These are phyloP conservation scores for Pilaira anomala DNA, from an alignment of 192 early-diverging fungal genomes.

Conservation along the genomic window DNA sequence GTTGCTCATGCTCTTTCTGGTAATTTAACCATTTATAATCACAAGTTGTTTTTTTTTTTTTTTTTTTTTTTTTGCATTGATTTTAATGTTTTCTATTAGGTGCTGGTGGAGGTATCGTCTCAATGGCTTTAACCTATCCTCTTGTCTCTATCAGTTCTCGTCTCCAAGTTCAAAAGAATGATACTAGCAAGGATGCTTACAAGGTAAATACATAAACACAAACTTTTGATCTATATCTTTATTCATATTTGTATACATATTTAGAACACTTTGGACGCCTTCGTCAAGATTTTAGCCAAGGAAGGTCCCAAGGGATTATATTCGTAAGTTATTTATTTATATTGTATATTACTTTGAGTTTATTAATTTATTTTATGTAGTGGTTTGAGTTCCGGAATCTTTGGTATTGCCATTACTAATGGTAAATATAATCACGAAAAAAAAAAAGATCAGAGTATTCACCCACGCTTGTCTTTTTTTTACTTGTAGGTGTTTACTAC, in stretches of 20 bases:
- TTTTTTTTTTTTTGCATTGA: background rate
- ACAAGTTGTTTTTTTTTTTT: background rate
- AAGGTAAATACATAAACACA: constrained; percentile 40
- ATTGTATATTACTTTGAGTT: background rate
- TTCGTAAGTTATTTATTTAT: constrained; percentile 56
- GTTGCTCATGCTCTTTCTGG: constrained; percentile 77
- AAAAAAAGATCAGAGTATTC: background rate
- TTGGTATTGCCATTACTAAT: constrained; percentile 96
- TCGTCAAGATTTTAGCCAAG: constrained; percentile 83
- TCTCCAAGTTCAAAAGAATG: constrained; percentile 74
- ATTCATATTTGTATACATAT: background rate
- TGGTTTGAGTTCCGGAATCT: constrained; percentile 91
- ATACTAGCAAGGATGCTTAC: constrained; percentile 56
- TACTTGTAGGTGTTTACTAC: constrained; percentile 53
- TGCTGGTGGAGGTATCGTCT: constrained; percentile 85
- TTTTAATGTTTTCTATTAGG: constrained; percentile 47
- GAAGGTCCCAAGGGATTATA: constrained; percentile 91
- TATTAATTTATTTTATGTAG: constrained; percentile 38
- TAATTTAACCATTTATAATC: constrained; percentile 14
- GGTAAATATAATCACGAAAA: constrained; percentile 60
- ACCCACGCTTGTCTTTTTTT: background rate
- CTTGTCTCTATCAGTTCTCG: constrained; percentile 76
- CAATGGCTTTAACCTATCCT: constrained; percentile 95
- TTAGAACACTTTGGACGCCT: constrained; percentile 65
- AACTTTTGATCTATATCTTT: background rate